Evolutionary conservation across 2,329 filamentous ascomycete genomes (phyloP), one percentile per base, ranked within the genome.

Genomic region (Camillea tinctor): DNA sequence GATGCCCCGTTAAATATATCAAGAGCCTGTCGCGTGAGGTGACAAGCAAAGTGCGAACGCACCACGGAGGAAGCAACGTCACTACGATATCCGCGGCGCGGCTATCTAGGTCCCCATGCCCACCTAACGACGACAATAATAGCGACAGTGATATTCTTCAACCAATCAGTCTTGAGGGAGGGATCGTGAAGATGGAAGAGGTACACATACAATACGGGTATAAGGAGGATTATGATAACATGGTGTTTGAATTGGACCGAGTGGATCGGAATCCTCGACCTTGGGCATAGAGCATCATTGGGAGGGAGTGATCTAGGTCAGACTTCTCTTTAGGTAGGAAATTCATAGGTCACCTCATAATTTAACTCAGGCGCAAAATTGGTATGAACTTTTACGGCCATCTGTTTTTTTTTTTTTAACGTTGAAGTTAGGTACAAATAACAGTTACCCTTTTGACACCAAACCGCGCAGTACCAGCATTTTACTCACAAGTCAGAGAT

Each of bases 161-260:
- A 40, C 5, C 50, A 5, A n/a, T 22, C 11, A 40, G 20, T 21
- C 26, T 44, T 1, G 26, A 44, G 6, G 53, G 60, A 7, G 54
- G 52, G 23, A 62, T 60, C 21, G 13, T 59, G 20, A 62, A 52
- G 54, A 59, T 58, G 54, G 60, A 64, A 15, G 60, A 64, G 24
- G 48, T 62, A 1, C 55, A 60, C 9, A 52, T 64, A 24, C 59
- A 62, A 40, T 40, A 40, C 36, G 36, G 15, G 4, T 40, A 40
- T 13, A 40, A 40, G 11, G 36, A 13, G 36, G 36, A 40, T 40
- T 40, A 17, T 13, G 36, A 40, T 17, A 40, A 40, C 15, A 40
- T 40, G 15, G 36, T 40, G 15, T 40, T 13, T 40, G 36, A 5
- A 17, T 40, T 13, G 15, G 11, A 40, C 36, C 9, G 36, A 13